phyloP scores from a whole-genome alignment of 768 basidiomycete genomes.

The Rossbeevera mucosa region DNA sequence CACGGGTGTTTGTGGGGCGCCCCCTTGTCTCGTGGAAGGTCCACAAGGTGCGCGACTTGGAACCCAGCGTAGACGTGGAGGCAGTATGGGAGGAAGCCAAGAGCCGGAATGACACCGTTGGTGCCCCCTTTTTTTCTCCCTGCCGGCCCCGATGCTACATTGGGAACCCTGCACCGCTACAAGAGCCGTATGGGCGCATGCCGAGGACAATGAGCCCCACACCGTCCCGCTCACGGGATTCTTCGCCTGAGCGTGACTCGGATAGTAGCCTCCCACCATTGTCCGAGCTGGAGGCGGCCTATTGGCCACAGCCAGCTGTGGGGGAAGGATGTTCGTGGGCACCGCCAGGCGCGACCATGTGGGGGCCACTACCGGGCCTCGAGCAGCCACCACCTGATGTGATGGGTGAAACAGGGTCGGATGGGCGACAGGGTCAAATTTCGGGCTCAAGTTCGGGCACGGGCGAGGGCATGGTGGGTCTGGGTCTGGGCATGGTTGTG shows the following conservation, averaged over 20 bases:
- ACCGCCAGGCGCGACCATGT: slow-evolving; percentile 1
- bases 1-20: slow-evolving; percentile 24
- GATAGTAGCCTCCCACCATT: slow-evolving; percentile 13
- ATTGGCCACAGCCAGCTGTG: slow-evolving; percentile 32
- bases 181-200: slow-evolving; percentile 23
- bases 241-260: slow-evolving; percentile 7
- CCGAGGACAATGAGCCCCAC: not conserved
- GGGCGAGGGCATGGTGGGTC: not conserved
- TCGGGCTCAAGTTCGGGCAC: not conserved
- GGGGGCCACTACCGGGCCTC: not conserved
- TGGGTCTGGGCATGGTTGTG: not conserved
- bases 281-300: slow-evolving; percentile 5
- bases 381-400: not conserved
- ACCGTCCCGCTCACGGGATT: not conserved
- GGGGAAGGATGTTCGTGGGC: slow-evolving; percentile 30
- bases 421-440: not conserved
- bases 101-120: not conserved
- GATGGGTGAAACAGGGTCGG: not conserved
- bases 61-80: slow-evolving; percentile 10
- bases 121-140: not conserved
- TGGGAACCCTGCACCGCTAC: slow-evolving; percentile 13
- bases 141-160: slow-evolving; percentile 16
- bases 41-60: slow-evolving; percentile 19
- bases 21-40: slow-evolving; percentile 24
- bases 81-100: not conserved